Percentiles rank a stretch among this genome's conserved stretches.
Conservation (phyloP, 169 alveolate genomes). For the Eimeria acervulina region DNA sequence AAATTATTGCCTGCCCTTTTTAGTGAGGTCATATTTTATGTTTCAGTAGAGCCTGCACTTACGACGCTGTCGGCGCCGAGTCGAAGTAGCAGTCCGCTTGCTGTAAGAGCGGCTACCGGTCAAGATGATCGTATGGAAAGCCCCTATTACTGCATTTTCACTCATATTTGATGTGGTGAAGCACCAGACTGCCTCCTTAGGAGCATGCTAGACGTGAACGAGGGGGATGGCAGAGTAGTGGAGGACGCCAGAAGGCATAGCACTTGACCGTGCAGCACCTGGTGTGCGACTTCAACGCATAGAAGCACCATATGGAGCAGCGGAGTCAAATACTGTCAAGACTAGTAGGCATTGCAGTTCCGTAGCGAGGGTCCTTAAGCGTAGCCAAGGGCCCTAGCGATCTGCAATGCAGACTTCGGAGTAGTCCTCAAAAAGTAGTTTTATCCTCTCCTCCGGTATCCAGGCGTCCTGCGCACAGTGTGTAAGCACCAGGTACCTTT, state of each 20-base stretch:
- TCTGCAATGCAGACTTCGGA: no score
- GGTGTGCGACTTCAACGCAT: not conserved
- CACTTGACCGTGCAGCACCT: not conserved
- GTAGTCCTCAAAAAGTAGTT: not conserved
- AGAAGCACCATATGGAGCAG: not conserved
- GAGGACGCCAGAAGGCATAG: not conserved
- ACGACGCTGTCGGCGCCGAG: not conserved
- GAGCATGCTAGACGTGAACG: not conserved
- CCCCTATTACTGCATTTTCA: not conserved
- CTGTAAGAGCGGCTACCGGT: not conserved
- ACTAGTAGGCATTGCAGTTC: not conserved
- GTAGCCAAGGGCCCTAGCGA: no score
- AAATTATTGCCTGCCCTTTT: not conserved
- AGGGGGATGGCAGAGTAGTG: not conserved
- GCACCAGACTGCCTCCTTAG: not conserved
- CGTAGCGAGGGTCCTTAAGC: not conserved
- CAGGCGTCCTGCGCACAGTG: not conserved
- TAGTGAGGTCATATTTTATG: not conserved
- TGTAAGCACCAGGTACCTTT: not conserved
- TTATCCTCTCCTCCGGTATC: not conserved
- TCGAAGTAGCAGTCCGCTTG: not conserved
- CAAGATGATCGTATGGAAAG: not conserved
- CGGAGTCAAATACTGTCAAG: not conserved
- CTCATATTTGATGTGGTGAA: not conserved
- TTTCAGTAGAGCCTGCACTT: not conserved